Conservation (phyloP, 2,329 filamentous ascomycete genomes). For the Hypomyces perniciosus region DNA sequence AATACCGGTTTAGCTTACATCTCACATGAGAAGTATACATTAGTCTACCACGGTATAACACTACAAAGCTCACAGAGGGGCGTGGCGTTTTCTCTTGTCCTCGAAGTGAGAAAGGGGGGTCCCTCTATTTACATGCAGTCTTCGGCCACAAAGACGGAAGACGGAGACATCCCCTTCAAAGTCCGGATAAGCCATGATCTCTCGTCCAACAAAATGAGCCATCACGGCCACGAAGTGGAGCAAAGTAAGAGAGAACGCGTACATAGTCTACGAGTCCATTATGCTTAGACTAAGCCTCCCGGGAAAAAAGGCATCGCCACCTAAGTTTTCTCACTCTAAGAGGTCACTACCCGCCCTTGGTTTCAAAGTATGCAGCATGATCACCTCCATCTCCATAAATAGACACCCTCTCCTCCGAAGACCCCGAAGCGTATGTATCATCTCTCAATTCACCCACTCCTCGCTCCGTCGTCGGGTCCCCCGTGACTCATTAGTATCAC, state of each 20-base stretch:
- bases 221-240: too few relatives aligned
- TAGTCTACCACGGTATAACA: too few relatives aligned
- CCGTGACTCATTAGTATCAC: slow-evolving; percentile 1
- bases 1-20: too few relatives aligned
- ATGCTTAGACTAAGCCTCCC: not conserved
- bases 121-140: too few relatives aligned
- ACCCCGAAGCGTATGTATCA: not conserved
- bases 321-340: not conserved
- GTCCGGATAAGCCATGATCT: too few relatives aligned
- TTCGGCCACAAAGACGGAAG: too few relatives aligned
- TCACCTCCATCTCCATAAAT: slow-evolving; percentile 7
- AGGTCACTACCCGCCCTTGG: slow-evolving; percentile 2
- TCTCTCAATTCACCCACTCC: not conserved
- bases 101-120: too few relatives aligned
- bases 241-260: not conserved
- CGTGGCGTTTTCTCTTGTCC: too few relatives aligned
- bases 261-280: not conserved
- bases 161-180: too few relatives aligned
- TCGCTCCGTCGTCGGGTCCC: not conserved
- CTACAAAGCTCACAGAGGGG: too few relatives aligned
- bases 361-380: slow-evolving; percentile 6
- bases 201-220: too few relatives aligned
- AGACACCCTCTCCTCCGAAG: not conserved
- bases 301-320: not conserved
- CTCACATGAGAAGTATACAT: too few relatives aligned